Conservation (phyloP, 1,139 yeast species). For the Yamadazyma mexicana region DNA sequence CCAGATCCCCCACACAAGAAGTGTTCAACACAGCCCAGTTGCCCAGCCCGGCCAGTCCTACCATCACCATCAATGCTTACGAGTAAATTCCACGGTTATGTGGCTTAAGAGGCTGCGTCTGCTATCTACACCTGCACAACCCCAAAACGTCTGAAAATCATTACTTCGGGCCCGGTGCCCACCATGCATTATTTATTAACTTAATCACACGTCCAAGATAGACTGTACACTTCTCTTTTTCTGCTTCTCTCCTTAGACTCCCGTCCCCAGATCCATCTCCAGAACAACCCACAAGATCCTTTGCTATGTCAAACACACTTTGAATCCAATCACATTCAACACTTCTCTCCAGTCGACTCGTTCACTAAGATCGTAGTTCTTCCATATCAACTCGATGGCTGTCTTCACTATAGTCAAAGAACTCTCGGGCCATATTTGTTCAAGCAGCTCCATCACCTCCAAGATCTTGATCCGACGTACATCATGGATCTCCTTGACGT, state of each 20-base stretch:
- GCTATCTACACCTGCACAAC: background rate
- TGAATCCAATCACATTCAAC: conserved; percentile 17
- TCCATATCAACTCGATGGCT: conserved; percentile 29
- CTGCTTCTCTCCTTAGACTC: too few relatives aligned
- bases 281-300: too few relatives aligned
- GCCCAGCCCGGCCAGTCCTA: conserved; percentile 14
- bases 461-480: conserved; percentile 16
- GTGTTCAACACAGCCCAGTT: conserved; percentile 1
- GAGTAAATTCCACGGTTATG: background rate
- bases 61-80: conserved; percentile 11
- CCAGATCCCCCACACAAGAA: conserved; percentile 7
- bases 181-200: background rate
- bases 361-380: conserved; percentile 19
- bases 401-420: conserved; percentile 17
- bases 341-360: conserved; percentile 23
- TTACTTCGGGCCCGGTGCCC: too few relatives aligned
- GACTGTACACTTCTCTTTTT: too few relatives aligned
- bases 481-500: conserved; percentile 14
- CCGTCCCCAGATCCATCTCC: too few relatives aligned
- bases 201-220: background rate
- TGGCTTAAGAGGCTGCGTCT: background rate
- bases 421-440: conserved; percentile 22
- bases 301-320: conserved; percentile 12
- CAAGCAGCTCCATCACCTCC: conserved; percentile 17
- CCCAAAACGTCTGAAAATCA: background rate